Base-by-base conservation (phyloP, 208 protist genomes). In the Leishmania amazonensis region DNA sequence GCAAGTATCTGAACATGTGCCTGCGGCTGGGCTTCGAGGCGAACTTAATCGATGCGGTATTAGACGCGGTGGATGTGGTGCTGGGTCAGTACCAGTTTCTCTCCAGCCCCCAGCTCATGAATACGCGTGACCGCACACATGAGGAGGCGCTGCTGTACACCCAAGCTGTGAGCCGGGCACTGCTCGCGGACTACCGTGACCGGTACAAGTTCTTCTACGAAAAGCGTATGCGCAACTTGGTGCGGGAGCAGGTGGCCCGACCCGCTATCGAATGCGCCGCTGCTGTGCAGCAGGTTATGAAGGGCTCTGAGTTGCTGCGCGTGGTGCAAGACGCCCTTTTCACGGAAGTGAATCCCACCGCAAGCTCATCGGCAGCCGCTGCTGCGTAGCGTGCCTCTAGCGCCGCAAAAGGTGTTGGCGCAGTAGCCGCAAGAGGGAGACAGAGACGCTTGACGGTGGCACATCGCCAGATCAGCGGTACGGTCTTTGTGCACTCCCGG, bases 31-130 rank as follows among this genome's bases (percentile, higher is more conserved):
- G 81, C 47, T 95, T 91, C 71, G 94, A 97, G 80, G 79, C 83
- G 28, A 85, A 85, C 47, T 89, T 90, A 75, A 88, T 95, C n/a
- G 89, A 94, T 35, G 81, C 90, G 24, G 91, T 88, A 49, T 74
- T 96, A 65, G 91, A 96, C 68, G 87, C 92, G 7, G 87, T 95
- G 64, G 94, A 96, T 73, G 76, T 90, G 45, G 86, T 96, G 11
- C 75, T 94, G 19, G 89, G 85, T 40, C 81, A 94, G 49, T 94
- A 93, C 60, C 75, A 76, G 65, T 87, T 83, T 62, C 70, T 87
- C 2, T 86, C 77, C 47, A 81, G 77, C 28, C 65, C 83, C 9
- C 81, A 87, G 81, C 65, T 85, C 24, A 83, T 81, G 38, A 83
- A 87, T 71, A 88, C 83, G 49, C 86, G 40, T 3, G 70, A 84